Conservation (phyloP, 371 early-diverging fungal species). For the Apophysomyces variabilis region DNA sequence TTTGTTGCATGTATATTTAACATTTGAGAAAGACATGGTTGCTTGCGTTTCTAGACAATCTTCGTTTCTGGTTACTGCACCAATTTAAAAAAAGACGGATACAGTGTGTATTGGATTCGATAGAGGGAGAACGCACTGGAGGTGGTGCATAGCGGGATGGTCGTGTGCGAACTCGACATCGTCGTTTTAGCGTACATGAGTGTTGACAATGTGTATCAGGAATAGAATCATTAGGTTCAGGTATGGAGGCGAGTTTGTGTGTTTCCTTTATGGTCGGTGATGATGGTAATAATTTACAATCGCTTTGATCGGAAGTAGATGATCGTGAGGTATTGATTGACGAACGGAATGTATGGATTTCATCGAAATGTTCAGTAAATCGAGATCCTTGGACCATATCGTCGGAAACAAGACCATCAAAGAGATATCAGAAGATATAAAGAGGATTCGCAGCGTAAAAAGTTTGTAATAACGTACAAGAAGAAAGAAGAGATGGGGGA, state of each 20-base stretch:
- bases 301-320: background rate
- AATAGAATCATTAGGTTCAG: slow-evolving; percentile 1
- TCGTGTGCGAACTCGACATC: slow-evolving; percentile 1
- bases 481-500: too few species aligned
- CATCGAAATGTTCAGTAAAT: slow-evolving; percentile 4
- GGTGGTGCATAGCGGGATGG: background rate
- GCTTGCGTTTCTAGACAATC: background rate
- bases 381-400: slow-evolving; percentile 8
- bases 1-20: slow-evolving; percentile 1
- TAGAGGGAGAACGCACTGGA: slow-evolving; percentile 38
- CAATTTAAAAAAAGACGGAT: slow-evolving; percentile 20
- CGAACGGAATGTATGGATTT: background rate
- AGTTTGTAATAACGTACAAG: too few species aligned
- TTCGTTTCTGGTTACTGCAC: slow-evolving; percentile 7
- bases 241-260: background rate
- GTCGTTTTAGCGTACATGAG: slow-evolving; percentile 1
- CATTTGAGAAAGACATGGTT: background rate
- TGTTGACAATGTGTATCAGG: background rate
- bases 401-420: background rate
- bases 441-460: background rate
- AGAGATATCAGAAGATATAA: background rate
- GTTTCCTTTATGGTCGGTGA: too few species aligned
- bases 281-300: background rate
- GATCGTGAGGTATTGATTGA: background rate
- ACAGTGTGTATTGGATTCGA: slow-evolving; percentile 24